Conservation (phyloP, 75 land plant genomes). For the Sequoiadendron giganteum region DNA sequence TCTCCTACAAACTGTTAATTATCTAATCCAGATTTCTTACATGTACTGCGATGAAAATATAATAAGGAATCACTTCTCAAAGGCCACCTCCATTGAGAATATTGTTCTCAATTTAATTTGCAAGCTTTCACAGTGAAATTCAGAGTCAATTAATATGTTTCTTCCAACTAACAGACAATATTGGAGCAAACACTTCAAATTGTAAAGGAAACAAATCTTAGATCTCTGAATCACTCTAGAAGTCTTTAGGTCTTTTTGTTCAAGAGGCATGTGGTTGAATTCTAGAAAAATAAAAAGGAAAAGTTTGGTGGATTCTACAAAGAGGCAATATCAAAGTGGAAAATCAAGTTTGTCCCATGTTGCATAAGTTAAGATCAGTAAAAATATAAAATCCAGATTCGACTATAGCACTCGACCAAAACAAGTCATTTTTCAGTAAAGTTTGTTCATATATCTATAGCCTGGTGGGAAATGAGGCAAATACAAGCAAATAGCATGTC, state of each 20-base stretch:
- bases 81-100: background rate
- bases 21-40: background rate
- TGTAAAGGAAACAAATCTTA: background rate
- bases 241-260: background rate
- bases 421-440: background rate
- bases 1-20: background rate
- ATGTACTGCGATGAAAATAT: background rate
- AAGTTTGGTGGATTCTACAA: background rate
- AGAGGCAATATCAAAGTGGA: background rate
- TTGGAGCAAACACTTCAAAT: background rate
- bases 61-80: background rate
- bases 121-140: background rate
- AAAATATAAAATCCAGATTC: background rate
- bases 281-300: background rate
- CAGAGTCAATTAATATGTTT: background rate
- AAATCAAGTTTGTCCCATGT: background rate
- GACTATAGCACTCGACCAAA: background rate
- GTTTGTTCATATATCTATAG: background rate
- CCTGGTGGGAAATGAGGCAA: background rate
- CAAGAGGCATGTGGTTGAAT: background rate
- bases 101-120: background rate
- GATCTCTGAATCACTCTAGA: background rate
- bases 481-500: background rate
- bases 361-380: background rate
- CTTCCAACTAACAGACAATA: background rate